A percentile compares a stretch with the other conserved stretches of the same genome.
Conservation (phyloP, 2,329 filamentous ascomycete species). For the Botrytis paeoniae region DNA sequence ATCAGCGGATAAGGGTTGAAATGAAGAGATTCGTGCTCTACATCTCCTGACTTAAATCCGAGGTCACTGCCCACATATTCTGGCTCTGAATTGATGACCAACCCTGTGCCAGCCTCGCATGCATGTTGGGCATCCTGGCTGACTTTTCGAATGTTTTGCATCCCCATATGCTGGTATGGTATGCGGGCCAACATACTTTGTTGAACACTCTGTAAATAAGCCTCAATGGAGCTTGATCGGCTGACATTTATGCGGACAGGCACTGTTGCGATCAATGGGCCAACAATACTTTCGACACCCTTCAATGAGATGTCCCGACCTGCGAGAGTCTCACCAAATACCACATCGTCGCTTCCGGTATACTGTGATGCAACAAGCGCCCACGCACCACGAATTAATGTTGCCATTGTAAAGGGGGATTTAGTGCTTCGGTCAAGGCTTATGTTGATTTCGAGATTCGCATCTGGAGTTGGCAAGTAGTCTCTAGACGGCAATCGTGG, state of each 20-base stretch:
- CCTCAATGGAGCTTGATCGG: conserved; percentile 34
- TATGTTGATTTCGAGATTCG: conserved; percentile 44
- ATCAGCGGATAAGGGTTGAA: conserved; percentile 50
- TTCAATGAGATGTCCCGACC: conserved; percentile 42
- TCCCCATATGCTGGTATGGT: conserved; percentile 35
- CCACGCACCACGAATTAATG: conserved; percentile 40
- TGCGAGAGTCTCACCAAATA: conserved; percentile 46
- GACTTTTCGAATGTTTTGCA: conserved; percentile 31
- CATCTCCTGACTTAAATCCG: conserved; percentile 36
- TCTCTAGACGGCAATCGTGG: conserved; percentile 46
- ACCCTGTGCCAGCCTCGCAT: conserved; percentile 24
- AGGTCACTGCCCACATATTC: conserved; percentile 10
- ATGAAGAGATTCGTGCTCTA: conserved; percentile 36
- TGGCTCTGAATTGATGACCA: conserved; percentile 8
- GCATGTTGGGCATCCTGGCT: conserved; percentile 39
- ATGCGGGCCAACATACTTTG: conserved; percentile 47
- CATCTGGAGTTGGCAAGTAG: conserved; percentile 46
- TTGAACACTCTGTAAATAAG: conserved; percentile 48
- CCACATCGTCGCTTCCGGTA: conserved; percentile 40
- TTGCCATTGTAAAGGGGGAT: conserved; percentile 27
- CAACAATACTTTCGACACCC: conserved; percentile 44
- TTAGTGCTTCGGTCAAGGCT: conserved; percentile 19
- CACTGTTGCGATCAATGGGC: conserved; percentile 45
- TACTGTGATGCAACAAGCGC: conserved; percentile 43
- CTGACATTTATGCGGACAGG: conserved; percentile 37